Base-by-base conservation (phyloP, 352 stramenopile genomes). In the Phytophthora boehmeriae region DNA sequence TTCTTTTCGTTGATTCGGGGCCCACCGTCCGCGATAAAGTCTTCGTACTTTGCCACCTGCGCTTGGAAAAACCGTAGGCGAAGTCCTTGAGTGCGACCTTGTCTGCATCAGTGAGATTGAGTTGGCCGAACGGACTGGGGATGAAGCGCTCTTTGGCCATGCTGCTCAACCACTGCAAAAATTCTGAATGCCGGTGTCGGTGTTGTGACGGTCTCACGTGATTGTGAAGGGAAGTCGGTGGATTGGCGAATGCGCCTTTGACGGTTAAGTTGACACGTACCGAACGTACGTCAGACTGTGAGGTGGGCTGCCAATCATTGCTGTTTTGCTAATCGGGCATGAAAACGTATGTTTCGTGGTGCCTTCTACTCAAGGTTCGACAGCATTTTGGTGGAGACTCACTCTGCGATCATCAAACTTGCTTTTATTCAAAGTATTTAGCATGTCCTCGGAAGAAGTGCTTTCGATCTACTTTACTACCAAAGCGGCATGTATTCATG, bases 11-110 rank as follows among this genome's bases (percentile, higher is more conserved):
- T 67, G 14, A 80, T 66, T 27, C 64, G 52, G n/a, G 59, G 55
- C 4, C 34, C n/a, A 1, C 59, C 55, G 1, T 63, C 46, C 8
- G 59, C 59, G 25, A 64, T 63, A 32, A 74, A 81, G 0, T 56
- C 54, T 60, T 81, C 72, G 32, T 76, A 84, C 23, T 79, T 77
- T 32, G n/a, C 41, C 23, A 73, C 55, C 41, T 68, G 47, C 11
- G 45, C 16, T 73, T 43, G 59, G 68, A 54, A 46, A 73, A 65
- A 41, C 48, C 55, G 46, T 72, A 58, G 49, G 45, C 54, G n/a
- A 72, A 62, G 38, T 63, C 41, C 32, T 54, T 48, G 23, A 73
- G 41, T 25, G 57, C 47, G 14, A 60, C 43, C 17, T 63, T 58
- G 43, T 71, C 62, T 14, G 41, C 28, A 0, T 54, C 34, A 0